Percentiles rank a stretch among this genome's conserved stretches.
Conservation (phyloP, 805 yeast species). For the Barnettozyma botsteinii region DNA sequence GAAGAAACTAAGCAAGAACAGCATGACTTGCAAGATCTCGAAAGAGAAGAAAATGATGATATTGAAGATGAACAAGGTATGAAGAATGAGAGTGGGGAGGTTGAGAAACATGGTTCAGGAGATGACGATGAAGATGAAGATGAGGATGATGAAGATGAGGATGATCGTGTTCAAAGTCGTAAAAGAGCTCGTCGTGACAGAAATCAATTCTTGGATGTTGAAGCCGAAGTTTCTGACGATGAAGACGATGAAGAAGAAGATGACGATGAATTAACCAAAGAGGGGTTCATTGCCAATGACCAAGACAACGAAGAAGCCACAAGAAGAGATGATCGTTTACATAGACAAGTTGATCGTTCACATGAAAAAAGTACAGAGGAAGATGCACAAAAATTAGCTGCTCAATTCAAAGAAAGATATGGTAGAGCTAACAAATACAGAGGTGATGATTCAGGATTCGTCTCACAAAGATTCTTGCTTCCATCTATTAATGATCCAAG, state of each 20-base stretch:
- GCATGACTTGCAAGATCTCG: slow-evolving; percentile 20
- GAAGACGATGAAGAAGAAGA: slow-evolving; percentile 97
- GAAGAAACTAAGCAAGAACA: slow-evolving; percentile 20
- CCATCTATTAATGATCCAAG: slow-evolving; percentile 97
- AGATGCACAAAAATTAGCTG: slow-evolving; percentile 92
- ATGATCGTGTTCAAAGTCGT: slow-evolving; percentile 40
- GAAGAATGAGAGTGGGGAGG: slow-evolving; percentile 7
- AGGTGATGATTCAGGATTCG: slow-evolving; percentile 75
- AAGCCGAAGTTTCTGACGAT: slow-evolving; percentile 97
- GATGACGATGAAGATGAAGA: slow-evolving; percentile 37
- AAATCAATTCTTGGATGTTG: slow-evolving; percentile 89
- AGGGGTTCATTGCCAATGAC: slow-evolving; percentile 76
- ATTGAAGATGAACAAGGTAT: slow-evolving; percentile 13
- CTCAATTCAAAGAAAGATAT: slow-evolving; percentile 84
- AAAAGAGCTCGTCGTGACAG: slow-evolving; percentile 44
- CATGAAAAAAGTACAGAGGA: slow-evolving; percentile 84
- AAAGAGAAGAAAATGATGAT: slow-evolving; percentile 23
- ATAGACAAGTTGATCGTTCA: slow-evolving; percentile 85
- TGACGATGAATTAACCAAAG: slow-evolving; percentile 79
- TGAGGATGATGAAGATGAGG: slow-evolving; percentile 45
- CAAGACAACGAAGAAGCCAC: slow-evolving; percentile 49
- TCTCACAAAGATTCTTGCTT: slow-evolving; percentile 86
- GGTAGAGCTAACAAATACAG: slow-evolving; percentile 82
- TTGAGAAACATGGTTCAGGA: slow-evolving; percentile 22
- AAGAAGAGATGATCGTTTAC: slow-evolving; percentile 67